Evolutionary conservation across 805 yeast species (phyloP).

Genomic region (Candida vaughaniae): DNA sequence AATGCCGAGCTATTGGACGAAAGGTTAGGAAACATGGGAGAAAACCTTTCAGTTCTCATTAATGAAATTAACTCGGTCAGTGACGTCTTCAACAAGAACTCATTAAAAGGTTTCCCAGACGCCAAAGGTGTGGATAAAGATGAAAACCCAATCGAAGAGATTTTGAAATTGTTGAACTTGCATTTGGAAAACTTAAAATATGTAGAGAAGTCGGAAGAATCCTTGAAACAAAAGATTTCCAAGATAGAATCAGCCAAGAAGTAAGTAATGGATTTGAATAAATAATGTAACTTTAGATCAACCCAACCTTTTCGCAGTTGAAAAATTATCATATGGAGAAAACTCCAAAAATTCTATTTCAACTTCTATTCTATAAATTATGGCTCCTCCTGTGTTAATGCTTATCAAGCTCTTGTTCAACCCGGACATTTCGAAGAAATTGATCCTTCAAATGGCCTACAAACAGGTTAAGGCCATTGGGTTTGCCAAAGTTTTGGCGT

Average conservation of each 20-base stretch:
- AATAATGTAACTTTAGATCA: too few relatives aligned
- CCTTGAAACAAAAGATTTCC: conserved; percentile 65
- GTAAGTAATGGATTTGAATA: not conserved
- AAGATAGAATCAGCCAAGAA: conserved; percentile 21
- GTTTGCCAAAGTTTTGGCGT: conserved; percentile 30
- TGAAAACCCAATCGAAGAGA: conserved; percentile 57
- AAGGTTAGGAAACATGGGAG: conserved; percentile 73
- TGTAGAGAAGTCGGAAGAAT: conserved; percentile 71
- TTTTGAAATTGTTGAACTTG: conserved; percentile 78
- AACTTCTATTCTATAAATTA: too few relatives aligned
- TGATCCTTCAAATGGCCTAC: conserved; percentile 37
- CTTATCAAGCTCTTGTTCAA: conserved; percentile 34
- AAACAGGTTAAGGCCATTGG: conserved; percentile 35
- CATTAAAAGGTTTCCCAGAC: conserved; percentile 40
- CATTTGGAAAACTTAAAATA: conserved; percentile 89
- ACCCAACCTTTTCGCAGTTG: conserved; percentile 1
- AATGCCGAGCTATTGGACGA: conserved; percentile 84
- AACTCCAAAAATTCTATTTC: too few relatives aligned
- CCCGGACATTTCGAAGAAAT: conserved; percentile 39
- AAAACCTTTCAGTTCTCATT: conserved; percentile 71
- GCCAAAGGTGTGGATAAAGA: conserved; percentile 16
- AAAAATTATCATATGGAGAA: too few relatives aligned
- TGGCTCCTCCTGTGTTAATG: conserved; percentile 28
- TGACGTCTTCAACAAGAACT: conserved; percentile 66
- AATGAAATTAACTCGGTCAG: conserved; percentile 82